Percentiles rank a stretch among this genome's conserved stretches.
phyloP scores from a whole-genome alignment of 2,329 filamentous ascomycete genomes.

The Penicillium occitanis region DNA sequence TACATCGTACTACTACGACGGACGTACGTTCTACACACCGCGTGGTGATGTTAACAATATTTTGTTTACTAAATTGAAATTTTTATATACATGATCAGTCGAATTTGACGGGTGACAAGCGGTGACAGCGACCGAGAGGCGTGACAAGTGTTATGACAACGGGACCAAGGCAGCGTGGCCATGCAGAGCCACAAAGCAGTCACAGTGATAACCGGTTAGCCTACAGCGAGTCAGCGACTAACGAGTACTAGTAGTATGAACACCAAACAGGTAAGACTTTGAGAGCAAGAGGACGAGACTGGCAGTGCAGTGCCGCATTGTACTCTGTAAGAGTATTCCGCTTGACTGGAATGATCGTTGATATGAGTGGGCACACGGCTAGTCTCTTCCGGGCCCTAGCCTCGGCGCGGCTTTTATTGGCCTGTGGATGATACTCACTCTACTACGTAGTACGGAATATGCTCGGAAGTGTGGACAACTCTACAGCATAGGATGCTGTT shows the following conservation, averaged over 20 bases:
- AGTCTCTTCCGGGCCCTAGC: slow-evolving; percentile 2
- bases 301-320: slow-evolving; percentile 2
- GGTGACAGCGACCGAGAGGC: neutral
- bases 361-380: slow-evolving; percentile 3
- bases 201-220: neutral
- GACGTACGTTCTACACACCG: neutral
- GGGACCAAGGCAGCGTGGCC: neutral
- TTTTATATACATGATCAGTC: neutral
- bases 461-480: neutral
- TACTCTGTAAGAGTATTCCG: neutral
- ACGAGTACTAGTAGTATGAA: neutral
- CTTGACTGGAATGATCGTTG: neutral
- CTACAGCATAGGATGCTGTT: neutral
- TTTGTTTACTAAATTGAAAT: neutral
- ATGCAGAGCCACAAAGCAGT: neutral
- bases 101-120: neutral
- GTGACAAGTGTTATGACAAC: neutral
- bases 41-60: neutral
- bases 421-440: neutral
- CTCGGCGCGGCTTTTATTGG: slow-evolving; percentile 1
- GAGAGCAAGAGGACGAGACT: neutral
- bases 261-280: neutral
- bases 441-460: neutral
- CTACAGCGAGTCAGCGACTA: slow-evolving; percentile 1
- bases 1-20: neutral